These are phyloP conservation scores for Lobosporangium transversale DNA, from an alignment of 192 early-diverging fungal species.

Conservation along the genomic window DNA sequence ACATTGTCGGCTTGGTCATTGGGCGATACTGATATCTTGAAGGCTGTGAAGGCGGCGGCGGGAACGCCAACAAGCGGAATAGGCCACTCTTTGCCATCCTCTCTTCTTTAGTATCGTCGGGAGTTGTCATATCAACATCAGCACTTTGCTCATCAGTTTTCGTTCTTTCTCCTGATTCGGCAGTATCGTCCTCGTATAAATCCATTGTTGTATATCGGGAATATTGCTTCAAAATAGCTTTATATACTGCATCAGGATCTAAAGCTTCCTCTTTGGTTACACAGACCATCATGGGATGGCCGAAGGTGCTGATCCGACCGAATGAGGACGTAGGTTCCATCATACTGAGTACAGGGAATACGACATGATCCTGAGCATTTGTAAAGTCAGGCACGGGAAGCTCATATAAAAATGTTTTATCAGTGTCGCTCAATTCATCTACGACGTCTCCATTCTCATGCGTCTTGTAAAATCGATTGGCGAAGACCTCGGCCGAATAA, in stretches of 20 bases:
- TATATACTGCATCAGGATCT: slow-evolving; percentile 42
- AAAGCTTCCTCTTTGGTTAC: slow-evolving; percentile 53
- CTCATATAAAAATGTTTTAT: slow-evolving; percentile 41
- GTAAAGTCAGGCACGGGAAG: slow-evolving; percentile 41
- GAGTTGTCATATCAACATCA: slow-evolving; percentile 10
- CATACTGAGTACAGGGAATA: slow-evolving; percentile 28
- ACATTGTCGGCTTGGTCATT: slow-evolving; percentile 11
- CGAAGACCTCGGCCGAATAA: slow-evolving; percentile 64
- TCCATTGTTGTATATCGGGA: slow-evolving; percentile 55
- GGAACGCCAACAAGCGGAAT: slow-evolving; percentile 18
- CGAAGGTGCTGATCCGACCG: slow-evolving; percentile 27
- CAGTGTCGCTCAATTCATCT: slow-evolving; percentile 27
- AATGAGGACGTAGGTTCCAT: slow-evolving; percentile 20
- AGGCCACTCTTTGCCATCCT: slow-evolving; percentile 12
- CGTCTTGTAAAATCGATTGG: slow-evolving; percentile 64
- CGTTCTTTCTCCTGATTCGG: not conserved
- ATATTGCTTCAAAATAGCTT: slow-evolving; percentile 51
- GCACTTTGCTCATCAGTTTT: slow-evolving; percentile 16
- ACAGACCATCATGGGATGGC: slow-evolving; percentile 58
- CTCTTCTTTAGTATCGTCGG: not conserved
- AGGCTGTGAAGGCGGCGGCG: slow-evolving; percentile 5
- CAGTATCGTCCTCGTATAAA: slow-evolving; percentile 37
- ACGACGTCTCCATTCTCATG: slow-evolving; percentile 61
- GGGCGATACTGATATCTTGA: slow-evolving; percentile 13
- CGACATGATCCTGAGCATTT: slow-evolving; percentile 31